These are phyloP conservation scores for Fusarium albidum DNA, from an alignment of 2,329 filamentous ascomycete genomes.

Conservation along the genomic window DNA sequence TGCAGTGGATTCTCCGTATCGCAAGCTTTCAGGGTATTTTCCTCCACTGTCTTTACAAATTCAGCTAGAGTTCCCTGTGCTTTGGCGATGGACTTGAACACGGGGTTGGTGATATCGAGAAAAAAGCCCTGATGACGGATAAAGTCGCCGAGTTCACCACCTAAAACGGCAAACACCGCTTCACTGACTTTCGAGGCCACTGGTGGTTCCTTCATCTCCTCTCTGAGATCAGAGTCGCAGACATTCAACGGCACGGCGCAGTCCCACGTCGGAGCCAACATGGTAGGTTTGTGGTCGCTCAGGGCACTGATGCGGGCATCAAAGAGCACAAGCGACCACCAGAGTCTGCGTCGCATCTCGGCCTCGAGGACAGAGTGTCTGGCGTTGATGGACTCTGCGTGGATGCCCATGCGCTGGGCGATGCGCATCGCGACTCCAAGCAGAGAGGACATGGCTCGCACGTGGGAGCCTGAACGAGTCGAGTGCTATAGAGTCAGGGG, in stretches of 20 bases:
- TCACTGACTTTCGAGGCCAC: conserved; percentile 48
- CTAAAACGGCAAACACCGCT: conserved; percentile 51
- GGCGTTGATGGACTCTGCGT: conserved; percentile 52
- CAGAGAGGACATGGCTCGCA: conserved; percentile 60
- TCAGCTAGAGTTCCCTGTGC: conserved; percentile 39
- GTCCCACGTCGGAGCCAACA: conserved; percentile 49
- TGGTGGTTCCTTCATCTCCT: conserved; percentile 49
- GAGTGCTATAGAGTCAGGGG: conserved; percentile 53
- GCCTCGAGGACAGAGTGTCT: conserved; percentile 54
- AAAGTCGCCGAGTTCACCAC: conserved; percentile 50
- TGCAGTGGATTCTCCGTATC: conserved; percentile 50
- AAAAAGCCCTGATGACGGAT: conserved; percentile 45
- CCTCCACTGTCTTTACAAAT: conserved; percentile 53
- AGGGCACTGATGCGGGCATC: conserved; percentile 66
- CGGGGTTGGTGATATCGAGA: conserved; percentile 47
- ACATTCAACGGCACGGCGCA: conserved; percentile 54
- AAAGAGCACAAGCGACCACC: conserved; percentile 67
- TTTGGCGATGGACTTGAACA: conserved; percentile 40
- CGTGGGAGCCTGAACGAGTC: conserved; percentile 51
- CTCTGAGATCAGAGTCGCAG: conserved; percentile 55
- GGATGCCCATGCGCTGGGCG: conserved; percentile 64
- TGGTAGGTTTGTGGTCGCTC: conserved; percentile 45
- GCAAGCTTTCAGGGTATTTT: conserved; percentile 54
- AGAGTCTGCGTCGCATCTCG: conserved; percentile 68
- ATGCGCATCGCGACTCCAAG: conserved; percentile 63